A percentile compares a stretch with the other conserved stretches of the same genome.
phyloP scores from a whole-genome alignment of 140 eudicot species.

The Senecio squalidus region DNA sequence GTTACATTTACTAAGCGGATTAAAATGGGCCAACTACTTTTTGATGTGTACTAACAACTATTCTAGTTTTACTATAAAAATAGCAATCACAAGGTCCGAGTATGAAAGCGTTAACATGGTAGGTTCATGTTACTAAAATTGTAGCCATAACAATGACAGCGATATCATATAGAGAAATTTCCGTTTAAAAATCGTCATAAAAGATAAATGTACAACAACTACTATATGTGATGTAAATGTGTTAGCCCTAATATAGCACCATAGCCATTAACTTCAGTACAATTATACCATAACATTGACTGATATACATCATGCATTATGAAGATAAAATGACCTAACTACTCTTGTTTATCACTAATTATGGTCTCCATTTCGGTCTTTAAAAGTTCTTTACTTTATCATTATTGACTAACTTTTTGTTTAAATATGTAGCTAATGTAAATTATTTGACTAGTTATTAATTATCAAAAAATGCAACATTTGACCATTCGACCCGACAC shows the following conservation, averaged over 20 bases:
- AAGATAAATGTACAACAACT: conserved; percentile 1
- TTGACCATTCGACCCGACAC: not conserved
- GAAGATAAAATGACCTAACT: conserved; percentile 10
- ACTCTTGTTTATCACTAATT: conserved; percentile 5
- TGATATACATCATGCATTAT: conserved; percentile 1
- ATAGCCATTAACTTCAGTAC: not conserved
- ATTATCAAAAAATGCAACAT: too few species aligned
- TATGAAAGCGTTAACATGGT: not conserved
- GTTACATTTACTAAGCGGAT: conserved; percentile 12
- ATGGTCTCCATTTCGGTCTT: not conserved
- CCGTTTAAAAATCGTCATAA: not conserved
- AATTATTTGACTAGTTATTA: not conserved
- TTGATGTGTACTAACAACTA: conserved; percentile 16
- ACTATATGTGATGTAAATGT: not conserved
- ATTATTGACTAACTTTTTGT: not conserved
- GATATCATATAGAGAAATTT: not conserved
- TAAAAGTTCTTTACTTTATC: not conserved
- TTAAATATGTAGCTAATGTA: too few species aligned
- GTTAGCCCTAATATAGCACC: not conserved
- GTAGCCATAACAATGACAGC: not conserved
- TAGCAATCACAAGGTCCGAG: conserved; percentile 5
- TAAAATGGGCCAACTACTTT: conserved; percentile 26
- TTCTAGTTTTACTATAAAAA: conserved; percentile 24
- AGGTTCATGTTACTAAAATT: conserved; percentile 9
- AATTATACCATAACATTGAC: conserved; percentile 11